Conservation (phyloP, 139 green algal genomes). For the Volvox africanus region DNA sequence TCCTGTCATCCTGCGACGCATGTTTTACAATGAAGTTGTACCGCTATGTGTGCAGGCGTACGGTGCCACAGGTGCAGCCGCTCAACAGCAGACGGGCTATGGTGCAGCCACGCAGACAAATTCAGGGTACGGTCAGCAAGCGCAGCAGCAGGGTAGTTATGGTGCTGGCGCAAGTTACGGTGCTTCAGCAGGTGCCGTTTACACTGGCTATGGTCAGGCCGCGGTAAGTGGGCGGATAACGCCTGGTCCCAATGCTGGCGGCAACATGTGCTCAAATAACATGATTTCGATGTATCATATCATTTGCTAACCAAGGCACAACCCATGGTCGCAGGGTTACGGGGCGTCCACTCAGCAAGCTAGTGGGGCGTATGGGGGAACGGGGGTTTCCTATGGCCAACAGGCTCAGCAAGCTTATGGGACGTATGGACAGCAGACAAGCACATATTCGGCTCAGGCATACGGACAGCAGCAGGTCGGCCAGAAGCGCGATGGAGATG, state of each 20-base stretch:
- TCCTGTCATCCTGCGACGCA: background rate
- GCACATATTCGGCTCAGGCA: background rate
- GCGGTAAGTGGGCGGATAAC: background rate
- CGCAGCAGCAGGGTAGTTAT: slow-evolving; percentile 8
- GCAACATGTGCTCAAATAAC: too few relatives aligned
- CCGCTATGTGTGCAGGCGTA: background rate
- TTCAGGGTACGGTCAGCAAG: background rate
- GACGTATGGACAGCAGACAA: slow-evolving; percentile 13
- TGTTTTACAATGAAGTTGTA: background rate
- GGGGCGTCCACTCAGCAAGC: background rate
- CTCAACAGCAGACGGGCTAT: slow-evolving; percentile 3
- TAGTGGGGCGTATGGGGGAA: background rate
- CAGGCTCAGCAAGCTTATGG: background rate
- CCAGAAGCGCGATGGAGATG: slow-evolving; percentile 44
- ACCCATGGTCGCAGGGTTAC: slow-evolving; percentile 2
- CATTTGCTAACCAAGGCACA: background rate
- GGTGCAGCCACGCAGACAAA: background rate
- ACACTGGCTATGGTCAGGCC: background rate
- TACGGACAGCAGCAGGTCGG: slow-evolving; percentile 40
- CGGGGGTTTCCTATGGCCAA: background rate
- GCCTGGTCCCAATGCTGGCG: background rate
- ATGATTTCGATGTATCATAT: background rate
- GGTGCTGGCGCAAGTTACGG: background rate
- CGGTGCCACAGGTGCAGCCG: background rate
- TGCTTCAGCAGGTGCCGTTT: background rate